Evolutionary conservation across 2,329 filamentous ascomycete genomes (phyloP), one percentile per base, ranked within the genome.

Genomic region (Penicillium concentricum): DNA sequence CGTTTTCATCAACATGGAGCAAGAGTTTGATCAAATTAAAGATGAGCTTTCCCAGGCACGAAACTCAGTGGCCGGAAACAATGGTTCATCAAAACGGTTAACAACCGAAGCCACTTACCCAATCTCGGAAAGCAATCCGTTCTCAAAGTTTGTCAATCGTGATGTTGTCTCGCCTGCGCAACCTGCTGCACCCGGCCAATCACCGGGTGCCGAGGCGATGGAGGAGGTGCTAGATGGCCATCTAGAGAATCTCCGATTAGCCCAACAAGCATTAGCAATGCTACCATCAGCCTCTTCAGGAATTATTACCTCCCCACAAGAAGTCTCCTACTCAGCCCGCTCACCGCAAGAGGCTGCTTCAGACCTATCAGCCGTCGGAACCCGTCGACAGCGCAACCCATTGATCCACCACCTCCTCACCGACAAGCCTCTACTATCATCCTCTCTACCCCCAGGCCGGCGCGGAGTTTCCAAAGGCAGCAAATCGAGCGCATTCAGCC

Each of bases 401-500:
- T 79, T 99, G 1, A 94, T 99, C 44, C 92, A 99, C 75, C 97
- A 97, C 67, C 84, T 99, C 1, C 82, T 99, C 10, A 99, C 94
- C 2, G 94, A 99, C 75, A 95, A 96, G 68, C 93, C 94, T 0
- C 84, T 92, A 15, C 89, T 92, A 62, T 97, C 94, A 1, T 94
- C 94, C 1, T 99, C 94, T 0, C 80, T 99, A 0, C 94, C 94
- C 0, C 81, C 87, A 7, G 84, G 87, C 39, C 83, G 90, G 47
- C 82, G 91, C 32, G 68, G 72, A 2, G 59, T 64, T 49, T 49
- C 41, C n/a, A 66, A 67, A 26, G 62, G 77, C 73, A 54, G 60
- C 18, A 57, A 59, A 28, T 56, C 52, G 9, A 67, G 70, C 16
- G 67, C 73, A 18, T 61, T 72, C 18, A 68, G 69, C 51, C 68